Conservation (phyloP, 768 basidiomycete genomes). For the Crassisporium funariophilum region DNA sequence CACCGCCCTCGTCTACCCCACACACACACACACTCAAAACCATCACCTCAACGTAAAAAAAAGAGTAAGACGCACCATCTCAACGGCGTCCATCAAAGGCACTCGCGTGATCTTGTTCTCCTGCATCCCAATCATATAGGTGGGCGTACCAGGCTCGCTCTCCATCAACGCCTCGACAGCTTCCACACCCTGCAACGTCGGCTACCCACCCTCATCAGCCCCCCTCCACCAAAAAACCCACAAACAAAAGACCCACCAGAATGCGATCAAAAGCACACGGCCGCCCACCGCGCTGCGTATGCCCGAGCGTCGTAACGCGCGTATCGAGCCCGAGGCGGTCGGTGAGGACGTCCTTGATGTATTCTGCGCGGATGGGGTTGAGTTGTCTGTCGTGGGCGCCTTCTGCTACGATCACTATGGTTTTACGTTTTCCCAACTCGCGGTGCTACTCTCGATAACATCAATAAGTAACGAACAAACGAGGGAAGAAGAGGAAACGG, state of each 20-base stretch:
- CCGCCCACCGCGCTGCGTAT: constrained; percentile 93
- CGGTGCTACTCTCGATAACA: constrained; percentile 73
- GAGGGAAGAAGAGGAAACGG: constrained; percentile 26
- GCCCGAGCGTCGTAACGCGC: constrained; percentile 94
- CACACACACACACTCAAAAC: no score
- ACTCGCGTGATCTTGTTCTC: constrained; percentile 96
- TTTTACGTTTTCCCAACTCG: constrained; percentile 91
- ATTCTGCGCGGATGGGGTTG: constrained; percentile 89
- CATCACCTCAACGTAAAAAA: no score
- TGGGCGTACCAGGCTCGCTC: constrained; percentile 86
- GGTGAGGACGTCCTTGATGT: constrained; percentile 87
- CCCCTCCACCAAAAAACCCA: background rate
- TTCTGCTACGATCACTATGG: constrained; percentile 97
- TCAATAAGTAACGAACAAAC: background rate
- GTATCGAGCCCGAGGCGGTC: constrained; percentile 92
- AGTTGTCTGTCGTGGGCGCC: constrained; percentile 88
- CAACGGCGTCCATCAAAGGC: constrained; percentile 91
- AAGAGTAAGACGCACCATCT: constrained; percentile 53
- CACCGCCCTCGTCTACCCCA: constrained; percentile 78
- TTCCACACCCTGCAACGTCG: constrained; percentile 94
- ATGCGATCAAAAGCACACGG: constrained; percentile 95
- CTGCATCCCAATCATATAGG: constrained; percentile 94
- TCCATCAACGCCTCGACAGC: constrained; percentile 88
- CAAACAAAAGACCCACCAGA: constrained; percentile 53
- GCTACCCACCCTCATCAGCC: constrained; percentile 45